Evolutionary conservation across 768 basidiomycete species (phyloP).

Genomic region (Gymnopilus junonius): DNA sequence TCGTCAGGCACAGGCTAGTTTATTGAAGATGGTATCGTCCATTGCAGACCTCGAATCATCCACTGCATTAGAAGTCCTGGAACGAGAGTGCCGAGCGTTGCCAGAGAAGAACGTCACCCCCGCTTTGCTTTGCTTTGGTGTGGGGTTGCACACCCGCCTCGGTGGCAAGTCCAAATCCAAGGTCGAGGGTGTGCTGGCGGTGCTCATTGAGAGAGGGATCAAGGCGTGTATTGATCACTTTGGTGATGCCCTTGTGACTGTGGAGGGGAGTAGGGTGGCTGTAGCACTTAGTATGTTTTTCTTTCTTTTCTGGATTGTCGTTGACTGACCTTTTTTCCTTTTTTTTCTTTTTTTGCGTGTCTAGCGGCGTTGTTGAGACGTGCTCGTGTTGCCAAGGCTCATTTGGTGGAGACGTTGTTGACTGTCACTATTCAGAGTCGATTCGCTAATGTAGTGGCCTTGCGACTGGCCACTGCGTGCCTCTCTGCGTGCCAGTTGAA

Average conservation of each 20-base stretch:
- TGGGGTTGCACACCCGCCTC: conserved; percentile 6
- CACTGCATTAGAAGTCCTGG: conserved; percentile 12
- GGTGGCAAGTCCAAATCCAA: conserved; percentile 13
- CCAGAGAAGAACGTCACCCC: conserved; percentile 8
- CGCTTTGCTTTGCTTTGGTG: conserved; percentile 17
- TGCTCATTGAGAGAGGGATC: conserved; percentile 49
- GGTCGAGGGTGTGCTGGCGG: conserved; percentile 28
- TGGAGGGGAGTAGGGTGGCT: conserved; percentile 27
- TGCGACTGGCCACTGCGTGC: conserved; percentile 49
- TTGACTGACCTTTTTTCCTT: conserved; percentile 1
- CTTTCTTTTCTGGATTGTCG: conserved; percentile 7
- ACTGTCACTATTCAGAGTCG: conserved; percentile 64
- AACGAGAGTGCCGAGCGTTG: conserved; percentile 11
- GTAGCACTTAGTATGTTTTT: conserved; percentile 42
- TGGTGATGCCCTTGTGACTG: conserved; percentile 33
- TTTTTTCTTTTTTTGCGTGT: neutral
- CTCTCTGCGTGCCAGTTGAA: conserved; percentile 57
- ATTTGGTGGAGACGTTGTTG: conserved; percentile 75
- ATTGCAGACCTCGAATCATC: neutral
- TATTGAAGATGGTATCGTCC: conserved; percentile 14
- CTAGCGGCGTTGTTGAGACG: conserved; percentile 35
- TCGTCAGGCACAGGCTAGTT: conserved; percentile 10
- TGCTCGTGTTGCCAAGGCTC: conserved; percentile 46
- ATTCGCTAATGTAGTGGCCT: conserved; percentile 44
- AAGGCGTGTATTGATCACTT: conserved; percentile 57